Conservation (phyloP, 225 moss, liverwort and hornwort genomes). For the Marchantia polymorpha region DNA sequence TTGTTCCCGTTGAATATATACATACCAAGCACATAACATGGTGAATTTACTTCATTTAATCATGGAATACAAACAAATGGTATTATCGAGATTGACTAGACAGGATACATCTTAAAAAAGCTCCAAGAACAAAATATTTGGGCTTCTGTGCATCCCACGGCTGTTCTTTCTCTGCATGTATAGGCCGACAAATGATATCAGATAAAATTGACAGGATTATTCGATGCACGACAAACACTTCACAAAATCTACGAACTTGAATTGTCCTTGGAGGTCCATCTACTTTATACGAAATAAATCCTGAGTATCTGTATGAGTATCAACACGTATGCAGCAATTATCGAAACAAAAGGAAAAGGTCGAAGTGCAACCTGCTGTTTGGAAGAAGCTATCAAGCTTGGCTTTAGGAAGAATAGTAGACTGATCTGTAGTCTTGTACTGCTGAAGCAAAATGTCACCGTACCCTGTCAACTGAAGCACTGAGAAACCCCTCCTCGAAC, state of each 20-base stretch:
- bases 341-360: neutral
- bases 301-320: neutral
- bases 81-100: neutral
- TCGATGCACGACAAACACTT: no score
- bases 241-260: neutral
- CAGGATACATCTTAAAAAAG: conserved; percentile 42
- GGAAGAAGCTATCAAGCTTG: conserved; percentile 19
- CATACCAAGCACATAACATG: neutral
- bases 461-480: conserved; percentile 70
- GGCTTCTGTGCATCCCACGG: neutral
- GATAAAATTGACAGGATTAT: neutral
- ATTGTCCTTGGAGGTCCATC: neutral
- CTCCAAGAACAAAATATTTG: conserved; percentile 19
- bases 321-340: neutral
- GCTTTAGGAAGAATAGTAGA: conserved; percentile 33
- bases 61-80: neutral
- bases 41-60: no score
- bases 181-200: neutral
- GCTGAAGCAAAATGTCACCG: conserved; percentile 68
- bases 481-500: conserved; percentile 46
- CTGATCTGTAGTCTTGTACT: conserved; percentile 47
- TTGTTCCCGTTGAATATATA: no score
- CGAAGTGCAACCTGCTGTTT: conserved; percentile 37
- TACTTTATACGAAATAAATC: neutral
- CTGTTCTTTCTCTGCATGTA: conserved; percentile 14